Percentiles rank a stretch among this genome's conserved stretches.
These are phyloP conservation scores for Globisporangium cederbergense DNA, from an alignment of 352 stramenopile genomes.

Conservation along the genomic window DNA sequence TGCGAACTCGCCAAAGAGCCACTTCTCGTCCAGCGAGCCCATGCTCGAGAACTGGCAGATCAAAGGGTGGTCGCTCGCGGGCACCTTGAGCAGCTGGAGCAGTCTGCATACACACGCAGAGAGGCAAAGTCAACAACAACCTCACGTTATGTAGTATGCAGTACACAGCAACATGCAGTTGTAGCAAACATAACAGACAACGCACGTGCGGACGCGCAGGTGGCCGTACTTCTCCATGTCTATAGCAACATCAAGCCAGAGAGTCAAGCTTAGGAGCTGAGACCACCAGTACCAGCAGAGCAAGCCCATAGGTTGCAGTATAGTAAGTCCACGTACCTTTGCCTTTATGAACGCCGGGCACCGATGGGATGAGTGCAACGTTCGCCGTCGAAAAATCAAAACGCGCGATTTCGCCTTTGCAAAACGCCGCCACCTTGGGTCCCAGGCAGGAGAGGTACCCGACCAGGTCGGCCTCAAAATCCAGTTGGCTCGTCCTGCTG, in stretches of 20 bases:
- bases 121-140: background rate
- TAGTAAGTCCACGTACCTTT: conserved; percentile 31
- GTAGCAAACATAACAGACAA: background rate
- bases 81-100: conserved; percentile 43
- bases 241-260: background rate
- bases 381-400: conserved; percentile 65
- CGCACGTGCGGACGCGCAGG: conserved; percentile 46
- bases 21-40: conserved; percentile 79
- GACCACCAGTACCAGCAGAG: conserved; percentile 3
- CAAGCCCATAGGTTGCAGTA: background rate
- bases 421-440: conserved; percentile 40
- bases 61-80: conserved; percentile 53
- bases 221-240: conserved; percentile 85
- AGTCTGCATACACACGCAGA: conserved; percentile 27
- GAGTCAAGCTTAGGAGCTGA: background rate
- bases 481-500: conserved; percentile 1
- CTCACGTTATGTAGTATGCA: background rate
- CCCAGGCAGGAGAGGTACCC: conserved; percentile 59
- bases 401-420: conserved; percentile 29
- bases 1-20: conserved; percentile 75
- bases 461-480: conserved; percentile 67
- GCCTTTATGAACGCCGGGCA: conserved; percentile 67
- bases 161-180: background rate
- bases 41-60: conserved; percentile 85
- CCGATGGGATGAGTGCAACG: conserved; percentile 60